Conservation (phyloP, 2,329 filamentous ascomycete species). For the Aureobasidium sp. region DNA sequence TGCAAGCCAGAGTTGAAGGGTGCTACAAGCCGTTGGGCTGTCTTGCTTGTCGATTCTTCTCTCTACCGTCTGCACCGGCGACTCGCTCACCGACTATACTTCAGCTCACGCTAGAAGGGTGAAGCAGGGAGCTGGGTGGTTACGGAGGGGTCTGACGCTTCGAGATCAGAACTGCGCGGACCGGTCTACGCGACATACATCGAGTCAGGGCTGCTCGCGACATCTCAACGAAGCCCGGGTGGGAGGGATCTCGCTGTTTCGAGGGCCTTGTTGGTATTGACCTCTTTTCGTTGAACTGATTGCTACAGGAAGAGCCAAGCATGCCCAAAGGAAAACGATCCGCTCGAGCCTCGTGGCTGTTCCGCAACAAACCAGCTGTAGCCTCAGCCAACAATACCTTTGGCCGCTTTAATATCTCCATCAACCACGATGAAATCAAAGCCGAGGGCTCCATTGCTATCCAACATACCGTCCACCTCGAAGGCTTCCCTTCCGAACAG, state of each 20-base stretch:
- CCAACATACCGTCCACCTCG: constrained; percentile 5
- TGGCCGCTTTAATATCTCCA: constrained; percentile 4
- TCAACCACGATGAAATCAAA: constrained; percentile 1
- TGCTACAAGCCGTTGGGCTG: not conserved
- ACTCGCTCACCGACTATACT: not conserved
- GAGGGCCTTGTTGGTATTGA: constrained; percentile 3
- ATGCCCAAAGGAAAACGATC: constrained; percentile 11
- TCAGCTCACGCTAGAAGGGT: constrained; percentile 6
- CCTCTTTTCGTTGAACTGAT: not conserved
- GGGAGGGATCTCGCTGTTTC: constrained; percentile 7
- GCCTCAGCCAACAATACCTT: not conserved
- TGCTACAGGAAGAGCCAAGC: not conserved
- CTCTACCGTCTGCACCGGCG: not conserved
- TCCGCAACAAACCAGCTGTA: constrained; percentile 13
- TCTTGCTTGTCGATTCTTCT: not conserved
- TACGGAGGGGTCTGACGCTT: not conserved
- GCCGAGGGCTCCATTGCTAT: constrained; percentile 1
- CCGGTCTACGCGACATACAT: not conserved
- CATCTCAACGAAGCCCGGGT: constrained; percentile 1
- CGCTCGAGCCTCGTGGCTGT: constrained; percentile 2
- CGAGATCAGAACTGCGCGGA: not conserved
- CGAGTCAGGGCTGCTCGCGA: constrained; percentile 14
- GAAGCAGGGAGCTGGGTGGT: constrained; percentile 4
- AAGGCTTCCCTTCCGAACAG: not conserved
- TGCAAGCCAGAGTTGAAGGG: constrained; percentile 1